Percentiles rank a stretch among this genome's conserved stretches.
phyloP scores from a whole-genome alignment of 208 protist genomes.

The Leishmania braziliensis region DNA sequence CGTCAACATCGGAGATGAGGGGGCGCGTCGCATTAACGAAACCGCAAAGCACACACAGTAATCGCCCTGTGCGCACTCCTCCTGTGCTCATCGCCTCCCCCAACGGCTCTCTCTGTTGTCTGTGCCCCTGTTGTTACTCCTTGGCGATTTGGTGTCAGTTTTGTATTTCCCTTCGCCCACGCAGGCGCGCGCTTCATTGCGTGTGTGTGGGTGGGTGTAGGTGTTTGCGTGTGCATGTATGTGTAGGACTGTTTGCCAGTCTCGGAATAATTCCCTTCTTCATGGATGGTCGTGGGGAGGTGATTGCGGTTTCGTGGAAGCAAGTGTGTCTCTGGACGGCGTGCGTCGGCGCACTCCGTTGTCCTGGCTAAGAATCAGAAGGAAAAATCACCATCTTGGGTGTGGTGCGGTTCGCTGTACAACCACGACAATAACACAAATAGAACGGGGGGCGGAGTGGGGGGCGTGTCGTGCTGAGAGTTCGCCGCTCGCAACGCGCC shows the following conservation, averaged over 20 bases:
- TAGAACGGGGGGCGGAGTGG: neutral
- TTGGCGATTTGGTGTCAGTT: neutral
- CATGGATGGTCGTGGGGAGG: neutral
- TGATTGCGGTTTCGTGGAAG: neutral
- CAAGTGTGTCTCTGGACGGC: neutral
- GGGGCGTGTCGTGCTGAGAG: too few relatives aligned
- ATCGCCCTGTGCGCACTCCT: neutral
- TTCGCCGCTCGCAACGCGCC: neutral
- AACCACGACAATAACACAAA: neutral
- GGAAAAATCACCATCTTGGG: neutral
- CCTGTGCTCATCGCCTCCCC: neutral
- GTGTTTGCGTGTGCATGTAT: constrained; percentile 10
- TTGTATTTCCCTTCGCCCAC: constrained; percentile 6
- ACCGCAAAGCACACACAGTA: constrained; percentile 21
- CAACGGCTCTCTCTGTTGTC: neutral
- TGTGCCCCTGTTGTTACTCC: neutral
- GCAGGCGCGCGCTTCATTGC: neutral
- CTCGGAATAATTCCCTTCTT: constrained; percentile 3
- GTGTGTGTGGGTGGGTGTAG: neutral
- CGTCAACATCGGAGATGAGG: constrained; percentile 82
- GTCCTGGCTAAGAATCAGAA: neutral
- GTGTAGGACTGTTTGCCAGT: neutral
- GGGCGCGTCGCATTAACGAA: constrained; percentile 55
- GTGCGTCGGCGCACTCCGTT: neutral
- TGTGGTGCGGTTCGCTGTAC: neutral